These are phyloP conservation scores for Apiotrichum porosum DNA, from an alignment of 1,284 basidiomycete genomes.

Conservation along the genomic window DNA sequence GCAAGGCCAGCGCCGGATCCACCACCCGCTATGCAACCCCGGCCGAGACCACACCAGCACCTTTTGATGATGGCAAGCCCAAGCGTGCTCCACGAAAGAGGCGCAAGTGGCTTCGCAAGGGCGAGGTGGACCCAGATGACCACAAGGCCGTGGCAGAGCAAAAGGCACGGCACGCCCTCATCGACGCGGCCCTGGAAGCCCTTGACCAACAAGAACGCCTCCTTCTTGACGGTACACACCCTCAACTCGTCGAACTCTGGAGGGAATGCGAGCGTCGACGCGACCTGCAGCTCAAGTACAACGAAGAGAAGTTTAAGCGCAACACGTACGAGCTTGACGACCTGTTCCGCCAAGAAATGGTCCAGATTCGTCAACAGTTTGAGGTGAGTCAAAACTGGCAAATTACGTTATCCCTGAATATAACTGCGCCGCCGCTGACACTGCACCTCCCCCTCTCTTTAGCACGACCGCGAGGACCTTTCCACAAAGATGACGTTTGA, in stretches of 20 bases:
- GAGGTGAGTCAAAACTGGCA: constrained; percentile 18
- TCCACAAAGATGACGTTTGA: constrained; percentile 18
- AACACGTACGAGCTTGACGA: constrained; percentile 16
- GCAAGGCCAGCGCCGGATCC: neutral
- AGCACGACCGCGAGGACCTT: constrained; percentile 24
- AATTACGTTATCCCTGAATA: neutral
- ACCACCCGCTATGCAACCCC: neutral
- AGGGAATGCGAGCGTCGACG: constrained; percentile 27
- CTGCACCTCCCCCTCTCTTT: neutral
- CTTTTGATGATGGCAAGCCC: constrained; percentile 6
- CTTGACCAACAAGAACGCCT: constrained; percentile 31
- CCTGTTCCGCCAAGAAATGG: constrained; percentile 1
- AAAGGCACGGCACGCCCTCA: constrained; percentile 17
- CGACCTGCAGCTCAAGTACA: constrained; percentile 16
- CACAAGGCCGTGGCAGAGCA: constrained; percentile 38
- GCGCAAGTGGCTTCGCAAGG: constrained; percentile 39
- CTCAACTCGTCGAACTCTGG: constrained; percentile 26
- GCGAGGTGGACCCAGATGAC: constrained; percentile 47
- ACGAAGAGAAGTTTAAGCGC: constrained; percentile 10
- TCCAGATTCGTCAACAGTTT: constrained; percentile 16
- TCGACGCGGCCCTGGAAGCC: constrained; percentile 26
- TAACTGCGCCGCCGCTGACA: constrained; percentile 8
- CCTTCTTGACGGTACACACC: constrained; percentile 24
- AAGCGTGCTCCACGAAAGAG: constrained; percentile 31
- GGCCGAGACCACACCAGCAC: constrained; percentile 1